A percentile compares a stretch with the other conserved stretches of the same genome.
These are phyloP conservation scores for Plasmodium sp. DNA, from an alignment of 169 alveolate species.

Conservation along the genomic window DNA sequence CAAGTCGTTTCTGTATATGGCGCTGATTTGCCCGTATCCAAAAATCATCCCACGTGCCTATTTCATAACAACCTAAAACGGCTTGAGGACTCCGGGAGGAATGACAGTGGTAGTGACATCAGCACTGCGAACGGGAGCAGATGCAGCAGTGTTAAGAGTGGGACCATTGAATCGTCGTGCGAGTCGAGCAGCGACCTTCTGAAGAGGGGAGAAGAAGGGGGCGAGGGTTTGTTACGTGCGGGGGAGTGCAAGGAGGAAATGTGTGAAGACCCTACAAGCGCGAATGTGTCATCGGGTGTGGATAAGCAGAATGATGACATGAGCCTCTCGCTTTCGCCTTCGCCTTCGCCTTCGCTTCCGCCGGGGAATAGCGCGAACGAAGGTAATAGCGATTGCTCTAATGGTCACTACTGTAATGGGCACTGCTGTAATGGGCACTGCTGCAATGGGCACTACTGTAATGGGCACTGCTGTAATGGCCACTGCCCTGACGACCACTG, in stretches of 20 bases:
- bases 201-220: background rate
- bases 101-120: background rate
- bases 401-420: background rate
- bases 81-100: background rate
- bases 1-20: slow-evolving; percentile 78
- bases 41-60: slow-evolving; percentile 62
- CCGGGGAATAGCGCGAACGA: background rate
- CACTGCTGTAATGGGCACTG: background rate
- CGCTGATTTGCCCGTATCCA: slow-evolving; percentile 81
- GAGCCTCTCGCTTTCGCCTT: background rate
- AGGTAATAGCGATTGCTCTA: background rate
- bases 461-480: background rate
- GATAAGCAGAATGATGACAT: background rate
- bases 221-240: background rate
- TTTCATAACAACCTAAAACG: slow-evolving; percentile 12
- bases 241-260: background rate
- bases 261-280: background rate
- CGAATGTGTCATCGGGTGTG: background rate
- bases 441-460: background rate
- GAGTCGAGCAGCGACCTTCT: background rate
- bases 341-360: background rate
- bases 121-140: background rate
- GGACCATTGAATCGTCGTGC: background rate
- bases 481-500: background rate
- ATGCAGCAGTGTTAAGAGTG: background rate